Conservation (phyloP, 2,329 filamentous ascomycete genomes). For the Phaeosphaeriaceae sp. region DNA sequence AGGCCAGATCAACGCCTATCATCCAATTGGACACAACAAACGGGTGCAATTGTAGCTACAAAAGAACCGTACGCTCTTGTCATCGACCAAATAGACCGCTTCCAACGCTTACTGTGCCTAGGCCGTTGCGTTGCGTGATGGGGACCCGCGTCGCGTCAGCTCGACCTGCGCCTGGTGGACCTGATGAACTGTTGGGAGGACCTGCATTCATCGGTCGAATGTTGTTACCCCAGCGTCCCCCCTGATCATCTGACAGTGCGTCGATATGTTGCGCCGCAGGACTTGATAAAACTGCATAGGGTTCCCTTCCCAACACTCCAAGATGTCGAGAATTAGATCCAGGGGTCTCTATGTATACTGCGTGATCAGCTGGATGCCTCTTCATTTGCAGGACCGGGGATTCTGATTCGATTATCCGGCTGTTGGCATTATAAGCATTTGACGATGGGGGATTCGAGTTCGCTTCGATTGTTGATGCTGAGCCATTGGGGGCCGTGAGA, state of each 20-base stretch:
- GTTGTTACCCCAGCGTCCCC: constrained; percentile 32
- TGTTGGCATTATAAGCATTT: constrained; percentile 31
- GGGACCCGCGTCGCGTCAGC: constrained; percentile 29
- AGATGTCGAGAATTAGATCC: constrained; percentile 35
- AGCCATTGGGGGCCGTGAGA: constrained; percentile 45
- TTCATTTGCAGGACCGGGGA: constrained; percentile 49
- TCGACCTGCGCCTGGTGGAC: constrained; percentile 29
- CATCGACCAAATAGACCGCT: constrained; percentile 42
- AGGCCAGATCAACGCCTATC: too few species aligned
- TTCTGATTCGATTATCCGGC: constrained; percentile 40
- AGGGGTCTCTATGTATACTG: constrained; percentile 32
- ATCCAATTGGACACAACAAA: too few species aligned
- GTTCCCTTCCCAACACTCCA: constrained; percentile 30
- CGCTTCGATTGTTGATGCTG: constrained; percentile 49
- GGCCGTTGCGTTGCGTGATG: constrained; percentile 36
- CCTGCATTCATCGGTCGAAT: constrained; percentile 26
- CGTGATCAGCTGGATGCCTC: constrained; percentile 38
- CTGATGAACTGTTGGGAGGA: constrained; percentile 14
- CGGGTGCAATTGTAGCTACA: too few species aligned
- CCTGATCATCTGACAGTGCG: constrained; percentile 29
- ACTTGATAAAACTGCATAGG: constrained; percentile 40
- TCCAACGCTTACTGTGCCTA: constrained; percentile 42
- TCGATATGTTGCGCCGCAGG: constrained; percentile 35
- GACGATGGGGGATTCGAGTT: constrained; percentile 48
- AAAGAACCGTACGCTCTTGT: constrained; percentile 1